Evolutionary conservation across 1,284 basidiomycete genomes (phyloP), one percentile per base, ranked within the genome.

Genomic region (Rhodotorula sp.): DNA sequence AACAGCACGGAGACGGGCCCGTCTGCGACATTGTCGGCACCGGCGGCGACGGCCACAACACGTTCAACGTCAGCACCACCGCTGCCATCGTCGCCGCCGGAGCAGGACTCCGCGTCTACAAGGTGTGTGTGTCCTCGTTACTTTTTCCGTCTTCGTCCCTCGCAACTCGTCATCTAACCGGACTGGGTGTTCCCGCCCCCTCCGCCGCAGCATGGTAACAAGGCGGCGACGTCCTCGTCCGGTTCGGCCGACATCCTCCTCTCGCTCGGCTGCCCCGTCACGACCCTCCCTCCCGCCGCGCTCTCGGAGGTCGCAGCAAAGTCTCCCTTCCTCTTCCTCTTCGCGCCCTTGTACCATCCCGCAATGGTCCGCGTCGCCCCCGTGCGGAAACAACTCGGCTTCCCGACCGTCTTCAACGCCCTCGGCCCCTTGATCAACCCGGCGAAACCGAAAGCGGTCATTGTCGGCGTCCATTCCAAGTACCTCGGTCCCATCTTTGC

Each of bases 331-430:
- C 87, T 89, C 18, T 98, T 97, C 85, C 89, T 99, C 80, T 90
- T 95, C 73, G 94, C 92, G 0, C 91, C 93, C 1, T 89, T 95
- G 79, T 97, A 93, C 82, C 94, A 99, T 81, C 94, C 95, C 1
- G 82, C 91, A 0, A 85, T 98, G 54, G 91, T 90, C 1, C 85
- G 87, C 73, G 85, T 99, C 76, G 92, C 90, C 0, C 93, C 95
- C 0, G 88, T 91, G 78, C 89, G 95, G 65, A 89, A 90, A 77
- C 83, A 87, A 0, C 87, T 99, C 64, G 93, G 94, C 69, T 97
- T 97, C 84, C 91, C 95, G 38, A 98, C 95, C 4, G 89, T 99
- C 84, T 98, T 98, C 87, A 99, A 99, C 83, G 84, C 97, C 69
- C 86, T 98, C 55, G 95, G 97, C 0, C 95, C 95, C 0, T 85